Percentiles rank a stretch among this genome's conserved stretches.
Evolutionary conservation across 2,329 filamentous ascomycete species (phyloP).

Genomic region (Apiospora rasikravindrae): DNA sequence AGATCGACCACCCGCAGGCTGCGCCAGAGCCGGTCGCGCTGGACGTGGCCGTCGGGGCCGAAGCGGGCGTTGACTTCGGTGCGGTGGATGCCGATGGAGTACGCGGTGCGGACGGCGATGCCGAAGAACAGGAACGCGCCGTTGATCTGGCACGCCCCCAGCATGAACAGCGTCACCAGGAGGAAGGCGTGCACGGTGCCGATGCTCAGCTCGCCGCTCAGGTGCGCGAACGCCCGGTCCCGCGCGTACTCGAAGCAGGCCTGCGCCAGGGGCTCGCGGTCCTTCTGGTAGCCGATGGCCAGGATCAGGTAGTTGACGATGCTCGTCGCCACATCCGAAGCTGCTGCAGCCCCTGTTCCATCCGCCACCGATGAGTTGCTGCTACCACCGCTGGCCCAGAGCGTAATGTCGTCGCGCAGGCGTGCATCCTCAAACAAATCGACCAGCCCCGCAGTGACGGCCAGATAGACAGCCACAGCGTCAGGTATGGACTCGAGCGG

Average conservation of each 20-base stretch:
- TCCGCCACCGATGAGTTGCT: conserved; percentile 19
- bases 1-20: conserved; percentile 58
- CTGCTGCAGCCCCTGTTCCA: not conserved
- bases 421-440: conserved; percentile 52
- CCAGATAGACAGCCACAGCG: conserved; percentile 31
- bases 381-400: conserved; percentile 46
- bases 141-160: conserved; percentile 60
- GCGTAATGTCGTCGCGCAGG: conserved; percentile 45
- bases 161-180: conserved; percentile 59
- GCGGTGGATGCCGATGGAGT: conserved; percentile 58
- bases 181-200: conserved; percentile 56
- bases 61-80: conserved; percentile 61
- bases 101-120: conserved; percentile 56
- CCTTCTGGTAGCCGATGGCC: conserved; percentile 53
- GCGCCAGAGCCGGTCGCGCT: conserved; percentile 57
- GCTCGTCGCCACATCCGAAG: conserved; percentile 43
- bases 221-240: conserved; percentile 48
- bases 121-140: conserved; percentile 62
- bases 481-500: conserved; percentile 24
- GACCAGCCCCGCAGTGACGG: conserved; percentile 50
- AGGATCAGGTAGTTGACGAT: conserved; percentile 56
- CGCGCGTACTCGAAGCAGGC: conserved; percentile 57
- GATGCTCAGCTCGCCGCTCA: conserved; percentile 53
- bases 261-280: conserved; percentile 48
- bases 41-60: conserved; percentile 47